Base-by-base conservation (phyloP, 129 eudicot species). In the Solidago caesia region DNA sequence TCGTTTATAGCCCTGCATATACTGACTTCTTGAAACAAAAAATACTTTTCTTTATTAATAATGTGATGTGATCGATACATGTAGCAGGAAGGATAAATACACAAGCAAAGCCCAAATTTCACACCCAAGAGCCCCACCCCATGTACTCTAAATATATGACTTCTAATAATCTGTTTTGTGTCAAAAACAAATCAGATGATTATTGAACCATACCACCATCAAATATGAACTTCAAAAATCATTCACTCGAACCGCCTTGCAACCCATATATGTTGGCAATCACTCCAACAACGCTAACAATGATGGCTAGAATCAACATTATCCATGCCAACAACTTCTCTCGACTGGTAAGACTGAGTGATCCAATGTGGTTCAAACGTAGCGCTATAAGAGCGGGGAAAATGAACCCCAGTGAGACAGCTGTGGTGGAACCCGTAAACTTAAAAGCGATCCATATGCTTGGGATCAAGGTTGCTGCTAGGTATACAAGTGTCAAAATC, bases 401-500 rank as follows among this genome's bases (percentile, higher is more conserved):
- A 45, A 86, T 88, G 61, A 85, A 92, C 64, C 96, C 98, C 68
- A 92, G 80, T 1, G 98, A 85, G 11, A 92, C 96, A 1, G 98
- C 96, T 7, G 98, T 89, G 6, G 98, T 92, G 10, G 96, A 96
- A 45, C 98, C 98, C 4, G 98, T 92, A 66, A 92, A 84, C 77
- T 92, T 92, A 75, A 92, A 92, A 9, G 98, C 98, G 2, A 89
- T 89, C 98, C 98, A 92, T 44, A 92, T 92, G 44, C 78, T 92
- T 5, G 96, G 98, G 47, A 89, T 79, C 90, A 87, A 68, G 0
- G 93, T 88, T 6, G 96, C 87, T 11, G 86, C 95, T 27, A 81
- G 5, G 53, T 84, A 92, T 2, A 82, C 73, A 57, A 89, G 72
- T 10, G 5, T 70, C 45, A 92, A 72, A 11, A 92, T 83, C 64